A percentile compares a stretch with the other conserved stretches of the same genome.
Conservation (phyloP, 371 early-diverging fungal genomes). For the Mucor irregularis region DNA sequence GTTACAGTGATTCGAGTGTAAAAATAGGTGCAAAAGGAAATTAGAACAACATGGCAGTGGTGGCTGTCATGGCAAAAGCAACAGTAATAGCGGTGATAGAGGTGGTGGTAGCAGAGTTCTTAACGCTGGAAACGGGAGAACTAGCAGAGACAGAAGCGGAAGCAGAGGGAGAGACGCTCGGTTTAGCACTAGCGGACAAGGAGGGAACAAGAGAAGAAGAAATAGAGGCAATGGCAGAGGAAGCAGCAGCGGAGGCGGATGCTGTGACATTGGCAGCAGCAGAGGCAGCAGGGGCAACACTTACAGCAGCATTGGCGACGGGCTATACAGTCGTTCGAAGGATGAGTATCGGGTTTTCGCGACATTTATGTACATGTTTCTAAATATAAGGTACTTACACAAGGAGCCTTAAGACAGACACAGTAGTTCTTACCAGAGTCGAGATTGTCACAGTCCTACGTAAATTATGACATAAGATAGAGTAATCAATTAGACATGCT, state of each 20-base stretch:
- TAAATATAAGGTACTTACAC: conserved; percentile 18
- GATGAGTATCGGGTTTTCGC: no score
- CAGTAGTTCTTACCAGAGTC: conserved; percentile 30
- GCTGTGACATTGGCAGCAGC: neutral
- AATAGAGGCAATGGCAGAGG: neutral
- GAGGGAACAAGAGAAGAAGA: neutral
- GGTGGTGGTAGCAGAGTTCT: neutral
- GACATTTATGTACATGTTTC: no score
- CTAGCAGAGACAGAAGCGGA: neutral
- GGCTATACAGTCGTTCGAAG: neutral
- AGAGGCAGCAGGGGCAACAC: neutral
- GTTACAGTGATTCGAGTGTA: no score
- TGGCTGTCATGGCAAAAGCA: neutral
- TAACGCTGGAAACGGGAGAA: neutral
- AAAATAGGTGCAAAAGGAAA: neutral
- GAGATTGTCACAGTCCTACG: conserved; percentile 36
- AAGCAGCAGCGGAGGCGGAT: neutral
- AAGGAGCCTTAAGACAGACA: conserved; percentile 29
- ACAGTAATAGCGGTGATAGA: neutral
- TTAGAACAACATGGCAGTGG: neutral
- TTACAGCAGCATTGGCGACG: neutral
- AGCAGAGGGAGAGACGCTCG: neutral
- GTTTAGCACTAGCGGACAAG: neutral
- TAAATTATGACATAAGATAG: no score
- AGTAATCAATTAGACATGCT: no score